A percentile compares a stretch with the other conserved stretches of the same genome.
These are phyloP conservation scores for Sanghuangporus weigelae DNA, from an alignment of 1,284 basidiomycete species.

Conservation along the genomic window DNA sequence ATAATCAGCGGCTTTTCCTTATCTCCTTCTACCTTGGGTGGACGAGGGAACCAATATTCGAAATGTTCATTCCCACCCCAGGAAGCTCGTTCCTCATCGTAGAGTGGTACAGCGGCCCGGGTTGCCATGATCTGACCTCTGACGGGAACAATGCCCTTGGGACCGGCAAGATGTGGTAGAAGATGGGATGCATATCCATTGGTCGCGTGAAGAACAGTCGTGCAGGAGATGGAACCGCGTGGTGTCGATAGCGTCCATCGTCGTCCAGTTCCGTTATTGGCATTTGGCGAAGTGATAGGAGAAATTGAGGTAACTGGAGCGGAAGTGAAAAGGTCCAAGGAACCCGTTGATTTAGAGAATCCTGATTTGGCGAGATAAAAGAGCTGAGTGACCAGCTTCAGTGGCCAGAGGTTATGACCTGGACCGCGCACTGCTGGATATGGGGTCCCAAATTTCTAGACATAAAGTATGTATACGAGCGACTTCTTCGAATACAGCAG, in stretches of 20 bases:
- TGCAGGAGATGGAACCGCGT: slow-evolving; percentile 51
- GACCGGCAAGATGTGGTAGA: slow-evolving; percentile 53
- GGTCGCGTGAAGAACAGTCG: slow-evolving; percentile 72
- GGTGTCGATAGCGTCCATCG: slow-evolving; percentile 53
- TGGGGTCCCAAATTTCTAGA: slow-evolving; percentile 49
- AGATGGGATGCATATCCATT: slow-evolving; percentile 72
- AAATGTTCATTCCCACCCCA: slow-evolving; percentile 50
- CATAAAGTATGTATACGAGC: background rate
- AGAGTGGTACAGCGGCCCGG: slow-evolving; percentile 40
- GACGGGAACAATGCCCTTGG: slow-evolving; percentile 57
- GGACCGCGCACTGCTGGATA: slow-evolving; percentile 47
- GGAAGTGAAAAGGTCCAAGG: slow-evolving; percentile 59
- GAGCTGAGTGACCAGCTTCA: slow-evolving; percentile 67
- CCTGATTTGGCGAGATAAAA: slow-evolving; percentile 38
- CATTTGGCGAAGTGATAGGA: background rate
- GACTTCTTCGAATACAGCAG: background rate
- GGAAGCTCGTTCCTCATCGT: slow-evolving; percentile 27
- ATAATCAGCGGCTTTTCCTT: slow-evolving; percentile 51
- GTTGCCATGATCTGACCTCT: slow-evolving; percentile 70
- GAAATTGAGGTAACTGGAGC: slow-evolving; percentile 56
- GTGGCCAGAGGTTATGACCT: slow-evolving; percentile 70
- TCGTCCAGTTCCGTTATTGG: slow-evolving; percentile 16
- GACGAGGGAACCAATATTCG: slow-evolving; percentile 82
- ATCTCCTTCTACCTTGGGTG: slow-evolving; percentile 27
- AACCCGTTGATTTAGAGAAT: slow-evolving; percentile 24